Base-by-base conservation (phyloP, 2,329 filamentous ascomycete species). In the Trichoderma semiorbis region DNA sequence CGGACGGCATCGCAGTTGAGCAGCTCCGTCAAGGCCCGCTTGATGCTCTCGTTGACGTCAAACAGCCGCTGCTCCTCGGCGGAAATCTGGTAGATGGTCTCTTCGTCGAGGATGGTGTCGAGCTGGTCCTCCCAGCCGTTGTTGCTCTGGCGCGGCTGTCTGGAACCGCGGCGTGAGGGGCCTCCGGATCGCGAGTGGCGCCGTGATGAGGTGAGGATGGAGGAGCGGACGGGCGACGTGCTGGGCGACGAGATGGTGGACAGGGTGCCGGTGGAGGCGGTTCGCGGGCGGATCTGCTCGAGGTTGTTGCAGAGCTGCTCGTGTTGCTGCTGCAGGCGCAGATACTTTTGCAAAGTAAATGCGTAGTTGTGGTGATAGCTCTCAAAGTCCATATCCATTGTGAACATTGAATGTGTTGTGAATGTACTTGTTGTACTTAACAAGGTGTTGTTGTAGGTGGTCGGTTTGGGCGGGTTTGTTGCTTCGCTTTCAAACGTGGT, bases 41-140 rank as follows among this genome's bases (percentile, higher is more conserved):
- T 90, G 81, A 90, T 88, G 75, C 85, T 84, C 79, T 89, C 87
- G 79, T 88, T 89, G 79, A 89, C 85, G 73, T 85, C 83, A 65
- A 83, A 87, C 12, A 89, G 83, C 73, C 84, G 86, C 74, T 85
- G 83, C 77, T 89, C 86, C 76, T 87, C 86, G 21, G 81, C 80
- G 0, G 84, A 85, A 74, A 89, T 84, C 75, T 86, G 84, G 73
- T 81, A 81, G 26, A 86, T 77, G 7, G 84, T 83, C 68, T 84
- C 81, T 76, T 85, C 85, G 75, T 87, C 85, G 26, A 83, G 77
- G 36, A 85, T 84, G 28, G 83, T 84, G 69, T 77, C 79, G n/a
- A 83, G 79, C 14, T 73, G 72, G 43, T 78, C 76, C n/a, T 78
- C 75, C 78, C 79, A 81, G 73, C 80, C 80, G 71, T 79, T 36